Evolutionary conservation across 257 asterid species (phyloP).

Genomic region (Capsicum baccatum): DNA sequence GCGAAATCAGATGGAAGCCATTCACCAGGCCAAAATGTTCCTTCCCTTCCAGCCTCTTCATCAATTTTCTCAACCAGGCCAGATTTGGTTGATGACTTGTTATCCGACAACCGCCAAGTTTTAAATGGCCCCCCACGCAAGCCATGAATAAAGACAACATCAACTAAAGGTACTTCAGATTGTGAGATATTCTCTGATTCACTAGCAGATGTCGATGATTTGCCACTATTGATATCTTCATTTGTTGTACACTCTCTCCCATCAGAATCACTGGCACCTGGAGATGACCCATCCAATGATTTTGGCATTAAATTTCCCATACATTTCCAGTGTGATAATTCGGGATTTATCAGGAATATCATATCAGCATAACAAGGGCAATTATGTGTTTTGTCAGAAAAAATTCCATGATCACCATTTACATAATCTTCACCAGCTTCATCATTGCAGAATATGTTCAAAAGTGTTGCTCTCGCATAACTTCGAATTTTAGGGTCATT

Average conservation of each 20-base stretch:
- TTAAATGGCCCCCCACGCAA: conserved; percentile 99
- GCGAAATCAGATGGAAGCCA: conserved; percentile 98
- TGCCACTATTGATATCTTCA: conserved; percentile 42
- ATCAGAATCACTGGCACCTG: conserved; percentile 46
- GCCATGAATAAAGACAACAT: conserved; percentile 94
- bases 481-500: conserved; percentile 92
- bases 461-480: conserved; percentile 87
- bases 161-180: conserved; percentile 66
- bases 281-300: conserved; percentile 44
- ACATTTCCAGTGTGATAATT: conserved; percentile 90
- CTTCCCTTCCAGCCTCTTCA: conserved; percentile 95
- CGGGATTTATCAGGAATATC: conserved; percentile 86
- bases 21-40: conserved; percentile 99
- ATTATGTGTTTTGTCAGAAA: conserved; percentile 36
- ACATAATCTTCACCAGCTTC: conserved; percentile 48
- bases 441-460: conserved; percentile 71
- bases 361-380: conserved; percentile 81
- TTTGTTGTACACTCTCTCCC: conserved; percentile 44
- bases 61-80: conserved; percentile 99
- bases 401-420: conserved; percentile 47
- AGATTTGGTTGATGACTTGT: conserved; percentile 95
- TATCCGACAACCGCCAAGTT: conserved; percentile 97
- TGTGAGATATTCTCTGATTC: conserved; percentile 54
- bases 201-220: conserved; percentile 59
- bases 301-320: conserved; percentile 41